These are phyloP conservation scores for Tetrahymena elliotti DNA, from an alignment of 73 alveolate genomes.

Conservation along the genomic window DNA sequence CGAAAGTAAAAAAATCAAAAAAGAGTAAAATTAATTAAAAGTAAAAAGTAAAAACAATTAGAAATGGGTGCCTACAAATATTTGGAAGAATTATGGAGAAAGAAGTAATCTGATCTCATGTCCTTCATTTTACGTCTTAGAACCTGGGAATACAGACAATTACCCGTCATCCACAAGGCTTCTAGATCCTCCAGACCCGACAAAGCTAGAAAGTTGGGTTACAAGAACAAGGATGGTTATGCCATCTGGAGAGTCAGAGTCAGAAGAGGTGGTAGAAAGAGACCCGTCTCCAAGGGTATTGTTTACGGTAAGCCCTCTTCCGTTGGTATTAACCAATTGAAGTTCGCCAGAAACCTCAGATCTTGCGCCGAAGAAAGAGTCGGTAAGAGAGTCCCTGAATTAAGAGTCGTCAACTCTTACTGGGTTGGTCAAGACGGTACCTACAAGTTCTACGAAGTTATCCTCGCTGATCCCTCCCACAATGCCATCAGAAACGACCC, in stretches of 20 bases:
- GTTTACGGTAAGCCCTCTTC: conserved; percentile 99
- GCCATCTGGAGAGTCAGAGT: conserved; percentile 97
- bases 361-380: conserved; percentile 98
- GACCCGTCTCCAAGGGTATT: conserved; percentile 86
- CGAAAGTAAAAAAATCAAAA: not conserved
- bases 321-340: conserved; percentile 95
- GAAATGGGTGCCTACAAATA: conserved; percentile 97
- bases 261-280: conserved; percentile 99
- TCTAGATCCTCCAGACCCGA: conserved; percentile 97
- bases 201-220: conserved; percentile 98
- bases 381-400: conserved; percentile 83
- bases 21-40: not conserved
- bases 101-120: conserved; percentile 98
- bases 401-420: conserved; percentile 98
- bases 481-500: conserved; percentile 96
- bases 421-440: conserved; percentile 99
- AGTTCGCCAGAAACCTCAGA: conserved; percentile 91
- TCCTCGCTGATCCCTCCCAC: conserved; percentile 98
- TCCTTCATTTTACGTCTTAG: conserved; percentile 94
- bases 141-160: conserved; percentile 98
- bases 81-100: conserved; percentile 98
- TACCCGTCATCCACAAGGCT: conserved; percentile 96
- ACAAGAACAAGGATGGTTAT: conserved; percentile 85
- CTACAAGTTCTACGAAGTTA: conserved; percentile 96
- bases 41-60: not conserved